Conservation (phyloP, 2,329 filamentous ascomycete species). For the Thielaviopsis cerberus region DNA sequence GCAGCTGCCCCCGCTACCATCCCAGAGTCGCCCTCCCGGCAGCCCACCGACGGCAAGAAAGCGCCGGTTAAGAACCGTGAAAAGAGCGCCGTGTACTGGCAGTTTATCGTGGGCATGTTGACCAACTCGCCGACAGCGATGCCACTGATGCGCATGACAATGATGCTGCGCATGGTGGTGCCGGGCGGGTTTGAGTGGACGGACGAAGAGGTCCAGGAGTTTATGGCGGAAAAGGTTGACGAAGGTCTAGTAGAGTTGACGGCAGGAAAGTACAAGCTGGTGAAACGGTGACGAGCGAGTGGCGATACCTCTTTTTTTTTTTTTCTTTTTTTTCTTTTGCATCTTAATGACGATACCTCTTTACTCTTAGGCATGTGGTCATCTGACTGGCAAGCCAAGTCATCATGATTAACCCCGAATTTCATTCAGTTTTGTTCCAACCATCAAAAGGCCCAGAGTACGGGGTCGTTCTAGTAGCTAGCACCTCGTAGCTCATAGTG, state of each 20-base stretch:
- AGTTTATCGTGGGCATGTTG: slow-evolving; percentile 87
- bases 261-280: slow-evolving; percentile 51
- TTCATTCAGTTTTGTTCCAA: too few relatives aligned
- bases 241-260: slow-evolving; percentile 49
- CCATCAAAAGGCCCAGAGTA: too few relatives aligned
- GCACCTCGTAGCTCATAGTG: too few relatives aligned
- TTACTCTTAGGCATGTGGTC: too few relatives aligned
- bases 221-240: slow-evolving; percentile 61
- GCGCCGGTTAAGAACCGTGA: slow-evolving; percentile 35
- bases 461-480: too few relatives aligned
- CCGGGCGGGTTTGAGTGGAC: slow-evolving; percentile 77
- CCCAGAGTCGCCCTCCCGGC: background rate
- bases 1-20: background rate
- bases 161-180: slow-evolving; percentile 90
- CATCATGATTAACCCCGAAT: too few relatives aligned
- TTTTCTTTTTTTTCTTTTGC: background rate
- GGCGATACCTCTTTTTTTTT: background rate
- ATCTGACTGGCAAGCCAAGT: too few relatives aligned
- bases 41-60: slow-evolving; percentile 21
- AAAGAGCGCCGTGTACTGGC: slow-evolving; percentile 54
- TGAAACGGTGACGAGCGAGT: slow-evolving; percentile 33
- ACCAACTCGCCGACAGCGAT: slow-evolving; percentile 72
- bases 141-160: slow-evolving; percentile 62
- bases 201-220: slow-evolving; percentile 69
- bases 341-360: background rate